Base-by-base conservation (phyloP, 1,284 basidiomycete species). In the Sanghuangporus sanghuang region DNA sequence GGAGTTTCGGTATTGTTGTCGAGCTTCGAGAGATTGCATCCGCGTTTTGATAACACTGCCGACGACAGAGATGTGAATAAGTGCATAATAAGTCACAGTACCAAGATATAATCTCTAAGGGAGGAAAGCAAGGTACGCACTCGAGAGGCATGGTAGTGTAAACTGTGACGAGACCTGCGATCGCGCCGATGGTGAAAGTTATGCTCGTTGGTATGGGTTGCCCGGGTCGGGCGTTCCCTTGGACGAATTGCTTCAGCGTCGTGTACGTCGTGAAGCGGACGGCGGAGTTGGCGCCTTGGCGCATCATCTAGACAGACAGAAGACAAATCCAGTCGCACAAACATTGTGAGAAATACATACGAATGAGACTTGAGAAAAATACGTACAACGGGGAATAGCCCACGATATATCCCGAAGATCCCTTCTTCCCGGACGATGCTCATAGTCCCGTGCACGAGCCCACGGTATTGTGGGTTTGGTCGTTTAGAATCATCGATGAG, bases 261-360 rank as follows among this genome's bases (percentile, higher is more conserved):
- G 91, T 88, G 76, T 98, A 98, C 0, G 93, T 95, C 55, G 95
- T 96, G 78, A 98, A 98, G n/a, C 96, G 85, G 39, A 99, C 88
- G 12, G 96, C 95, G 8, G 95, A 97, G 75, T 98, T 98, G 42
- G 95, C 95, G 21, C 95, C 95, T 85, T 99, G 96, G 46, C 96
- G 88, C 84, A 98, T 91, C 87, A 97, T 94, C 93, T 95, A 70
- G 42, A n/a, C 61, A 32, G 27, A 32, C 27, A 32, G 27, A 32
- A 32, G 27, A 32, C 32, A 18, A 57, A 46, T 40, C 38, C 46
- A n/a, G 49, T 12, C 55, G 57, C 32, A 59, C 57, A 42, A 23
- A 1, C 2, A 2, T 23, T 23, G 23, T 23, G 23, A 23, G 23
- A 23, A 23, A 23, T 2, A 23, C 23, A 23, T 23, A 48, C 16